phyloP scores from a whole-genome alignment of 1,284 basidiomycete genomes.

The Sporisorium exsertum region DNA sequence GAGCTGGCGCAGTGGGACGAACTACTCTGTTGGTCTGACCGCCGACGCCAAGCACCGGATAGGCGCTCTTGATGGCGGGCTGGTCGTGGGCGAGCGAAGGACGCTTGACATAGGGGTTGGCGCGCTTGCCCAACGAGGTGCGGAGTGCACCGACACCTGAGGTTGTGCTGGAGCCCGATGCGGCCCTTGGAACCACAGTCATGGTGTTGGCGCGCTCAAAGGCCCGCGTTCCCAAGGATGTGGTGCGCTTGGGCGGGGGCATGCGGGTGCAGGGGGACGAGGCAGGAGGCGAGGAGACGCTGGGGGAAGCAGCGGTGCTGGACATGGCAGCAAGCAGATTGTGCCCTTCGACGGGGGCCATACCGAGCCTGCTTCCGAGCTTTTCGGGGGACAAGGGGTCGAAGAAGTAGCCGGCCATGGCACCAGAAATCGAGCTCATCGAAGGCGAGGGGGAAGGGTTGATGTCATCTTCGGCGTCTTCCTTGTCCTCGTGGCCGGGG shows the following conservation, averaged over 20 bases:
- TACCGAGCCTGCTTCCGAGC: conserved; percentile 25
- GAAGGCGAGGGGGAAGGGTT: conserved; percentile 53
- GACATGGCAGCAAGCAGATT: conserved; percentile 48
- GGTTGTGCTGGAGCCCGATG: conserved; percentile 5
- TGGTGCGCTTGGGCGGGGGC: conserved; percentile 44
- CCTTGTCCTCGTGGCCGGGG: conserved; percentile 8
- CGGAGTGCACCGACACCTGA: conserved; percentile 28
- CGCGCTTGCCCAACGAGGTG: conserved; percentile 52
- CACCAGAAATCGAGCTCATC: conserved; percentile 30
- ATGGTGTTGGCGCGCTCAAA: conserved; percentile 50
- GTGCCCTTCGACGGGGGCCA: conserved; percentile 28
- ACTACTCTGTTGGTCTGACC: conserved; percentile 26
- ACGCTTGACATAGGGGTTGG: conserved; percentile 58
- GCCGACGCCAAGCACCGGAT: conserved; percentile 42
- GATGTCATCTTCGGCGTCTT: conserved; percentile 22
- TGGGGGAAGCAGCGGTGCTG: conserved; percentile 30
- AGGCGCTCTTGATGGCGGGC: conserved; percentile 45
- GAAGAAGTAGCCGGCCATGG: conserved; percentile 63
- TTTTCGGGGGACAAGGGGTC: conserved; percentile 62
- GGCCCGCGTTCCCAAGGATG: conserved; percentile 35
- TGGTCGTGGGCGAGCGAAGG: conserved; percentile 36
- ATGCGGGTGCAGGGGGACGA: conserved; percentile 46
- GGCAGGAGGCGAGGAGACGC: conserved; percentile 37
- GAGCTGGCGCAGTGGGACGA: conserved; percentile 52
- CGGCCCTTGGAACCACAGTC: conserved; percentile 29